Evolutionary conservation across 192 early-diverging fungal species (phyloP), one percentile per base, ranked within the genome.

Genomic region (Backusella macrospora): DNA sequence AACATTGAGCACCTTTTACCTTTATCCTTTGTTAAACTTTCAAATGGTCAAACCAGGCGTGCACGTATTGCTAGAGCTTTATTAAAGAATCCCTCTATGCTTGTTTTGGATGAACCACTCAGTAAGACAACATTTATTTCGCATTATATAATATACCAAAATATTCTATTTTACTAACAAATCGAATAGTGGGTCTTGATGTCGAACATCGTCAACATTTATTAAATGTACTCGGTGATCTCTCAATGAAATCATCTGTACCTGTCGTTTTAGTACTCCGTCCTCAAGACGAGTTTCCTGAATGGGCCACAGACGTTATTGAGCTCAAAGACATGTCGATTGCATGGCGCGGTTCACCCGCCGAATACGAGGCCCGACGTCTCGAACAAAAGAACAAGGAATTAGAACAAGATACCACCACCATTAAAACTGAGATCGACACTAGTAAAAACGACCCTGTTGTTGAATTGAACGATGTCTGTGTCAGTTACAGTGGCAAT

Each of bases 61-160:
- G 79, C 84, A 15, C 37, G 84, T 13, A 86, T 86, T 67, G 84
- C 80, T 5, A 70, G 78, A 12, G 73, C 80, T 39, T 46, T 83
- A 40, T 55, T 83, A 12, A 68, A 44, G 12, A 49, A 72, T 7
- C 79, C 78, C 12, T 13, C 62, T 5, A 63, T 82, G 67, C 29
- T 85, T 15, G 68, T 88, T 44, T 68, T 87, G 6, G 87, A 88
- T 73, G 85, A 88, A 68, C 87, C 87, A 4, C 81, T 88, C 29
- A 88, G 86, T 88, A 73, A 82, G 80, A 42, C 1, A 63, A 29
- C 14, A 23, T 12, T 44, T 68, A 29, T 21, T 18, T 13, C 6
- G 12, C 12, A 4, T 10, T 12, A 34, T 47, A 14, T 45, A 18
- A 18, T 21, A 7, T 49, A 49, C 8, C n/a, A 49, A 8, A 21